Base-by-base conservation (phyloP, 441 rosid genomes). In the Biscutella auriculata region DNA sequence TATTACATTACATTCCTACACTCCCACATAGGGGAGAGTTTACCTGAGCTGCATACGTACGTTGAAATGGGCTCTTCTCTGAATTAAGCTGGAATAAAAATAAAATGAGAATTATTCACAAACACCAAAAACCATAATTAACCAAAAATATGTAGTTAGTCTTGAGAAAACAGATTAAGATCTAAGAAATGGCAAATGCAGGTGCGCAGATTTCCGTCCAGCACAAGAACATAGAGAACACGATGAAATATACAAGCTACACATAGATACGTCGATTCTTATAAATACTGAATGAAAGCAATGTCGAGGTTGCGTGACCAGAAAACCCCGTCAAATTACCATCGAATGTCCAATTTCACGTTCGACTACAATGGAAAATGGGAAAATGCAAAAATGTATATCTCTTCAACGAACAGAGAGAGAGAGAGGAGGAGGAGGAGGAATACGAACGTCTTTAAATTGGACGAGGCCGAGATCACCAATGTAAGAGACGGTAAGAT, bases 41-140 rank as follows among this genome's bases (percentile, higher is more conserved):
- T 41, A 90, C 92, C 95, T 90, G 96, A 53, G 85, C 71, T 57
- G 95, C 97, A 73, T 87, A 90, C 70, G 94, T 76, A 69, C 96
- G 81, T 66, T 87, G 96, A 71, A 90, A 90, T 1, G 92, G 95
- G 35, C 96, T 90, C 74, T 85, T 87, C 60, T 83, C 97, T 5
- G 81, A 59, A 66, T 87, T 90, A 15, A 90, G 89, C 97, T 90
- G 92, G 28, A 73, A 82, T 21, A 56, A 60, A 53, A 42, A 21
- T 40, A 9, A 56, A 32, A 58, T 42, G 10, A 53, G 16, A 12
- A 32, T 19, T 21, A 19, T 1, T 13, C 25, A 33, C 15, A 57
- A 44, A 23, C 44, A 25, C 43, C 8, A 46, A 39, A 54, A 14
- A 36, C 27, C 33, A n/a, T n/a, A n/a, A 19, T 25, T 34, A 49